Percentiles rank a stretch among this genome's conserved stretches.
These are phyloP conservation scores for Hordeum marinum DNA, from an alignment of 176 grass and related monocot species.

Conservation along the genomic window DNA sequence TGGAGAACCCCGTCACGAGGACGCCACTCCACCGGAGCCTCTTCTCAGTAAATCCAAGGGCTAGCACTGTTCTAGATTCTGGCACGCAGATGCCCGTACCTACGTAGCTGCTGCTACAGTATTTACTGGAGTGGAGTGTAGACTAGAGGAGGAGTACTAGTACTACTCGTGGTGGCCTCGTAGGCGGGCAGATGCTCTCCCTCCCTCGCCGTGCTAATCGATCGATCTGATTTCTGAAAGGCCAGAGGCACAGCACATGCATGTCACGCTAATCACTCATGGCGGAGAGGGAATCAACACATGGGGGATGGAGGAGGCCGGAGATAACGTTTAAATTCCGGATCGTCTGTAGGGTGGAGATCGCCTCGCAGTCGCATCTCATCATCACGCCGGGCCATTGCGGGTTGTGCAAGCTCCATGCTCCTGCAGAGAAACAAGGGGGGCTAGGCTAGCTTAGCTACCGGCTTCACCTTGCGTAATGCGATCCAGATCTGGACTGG, in stretches of 20 bases:
- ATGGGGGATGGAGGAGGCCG: background rate
- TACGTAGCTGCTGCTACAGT: background rate
- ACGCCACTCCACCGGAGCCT: background rate
- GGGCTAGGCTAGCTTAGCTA: too few species aligned
- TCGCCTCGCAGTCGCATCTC: background rate
- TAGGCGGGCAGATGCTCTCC: background rate
- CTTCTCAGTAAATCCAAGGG: background rate
- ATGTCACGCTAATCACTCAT: constrained; percentile 35
- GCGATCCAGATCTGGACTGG: background rate
- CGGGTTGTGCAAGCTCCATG: background rate
- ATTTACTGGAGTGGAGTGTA: too few species aligned
- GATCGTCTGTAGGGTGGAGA: background rate
- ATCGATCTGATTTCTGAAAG: background rate
- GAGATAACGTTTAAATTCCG: constrained; percentile 18
- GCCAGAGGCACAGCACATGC: constrained; percentile 10
- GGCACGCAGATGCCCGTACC: background rate
- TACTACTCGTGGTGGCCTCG: background rate
- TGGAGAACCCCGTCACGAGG: too few species aligned
- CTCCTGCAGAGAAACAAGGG: too few species aligned
- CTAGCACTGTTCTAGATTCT: constrained; percentile 35
- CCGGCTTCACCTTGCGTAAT: background rate
- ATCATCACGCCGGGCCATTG: background rate
- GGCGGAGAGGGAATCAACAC: background rate
- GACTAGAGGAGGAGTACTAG: background rate
- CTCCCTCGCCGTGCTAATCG: background rate